Base-by-base conservation (phyloP, 768 basidiomycete genomes). In the Suillus clintonianus region DNA sequence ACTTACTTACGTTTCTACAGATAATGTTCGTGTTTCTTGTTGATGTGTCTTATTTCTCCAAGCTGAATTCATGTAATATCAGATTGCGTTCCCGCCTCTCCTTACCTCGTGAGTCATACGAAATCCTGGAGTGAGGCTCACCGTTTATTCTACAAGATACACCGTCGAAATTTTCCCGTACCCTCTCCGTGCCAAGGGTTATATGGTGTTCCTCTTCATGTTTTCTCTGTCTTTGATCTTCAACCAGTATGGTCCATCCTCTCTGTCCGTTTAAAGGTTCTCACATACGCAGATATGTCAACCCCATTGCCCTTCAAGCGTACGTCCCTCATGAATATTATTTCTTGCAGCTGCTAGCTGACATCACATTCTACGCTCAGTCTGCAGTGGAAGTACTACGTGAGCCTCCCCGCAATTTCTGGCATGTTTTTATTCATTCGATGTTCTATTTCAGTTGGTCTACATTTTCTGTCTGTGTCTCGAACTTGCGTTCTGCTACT, bases 351-450 rank as follows among this genome's bases (percentile, higher is more conserved):
- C 48, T 13, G 4, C 27, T 4, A 27, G 5, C 62, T 67, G 6
- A 67, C 37, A 9, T 39, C 19, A 7, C 9, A 24, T 14, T 13
- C 22, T 27, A 24, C 6, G 11, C 63, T 39, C 34, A 72, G 70
- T 9, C 66, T 84, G 53, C 75, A 73, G 24, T 84, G 83, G 83
- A 82, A 81, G 68, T 83, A 81, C 75, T 82, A 82, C 65, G 78
- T 80, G 42, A 69, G 77, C 68, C 0, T 32, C 58, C 34, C n/a
- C 53, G 27, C 22, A 22, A 41, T 39, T 43, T 30, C 8, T 1
- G 19, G 45, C 56, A 22, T 22, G 15, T 15, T 32, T 10, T 17
- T 9, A 32, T 22, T 17, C 9, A 19, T 48, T 57, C 13, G 34
- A 32, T 19, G 10, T 34, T 41, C 1, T 34, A 15, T 47, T 7